phyloP scores from a whole-genome alignment of 768 basidiomycete species.

The Leccinum rimulosum region DNA sequence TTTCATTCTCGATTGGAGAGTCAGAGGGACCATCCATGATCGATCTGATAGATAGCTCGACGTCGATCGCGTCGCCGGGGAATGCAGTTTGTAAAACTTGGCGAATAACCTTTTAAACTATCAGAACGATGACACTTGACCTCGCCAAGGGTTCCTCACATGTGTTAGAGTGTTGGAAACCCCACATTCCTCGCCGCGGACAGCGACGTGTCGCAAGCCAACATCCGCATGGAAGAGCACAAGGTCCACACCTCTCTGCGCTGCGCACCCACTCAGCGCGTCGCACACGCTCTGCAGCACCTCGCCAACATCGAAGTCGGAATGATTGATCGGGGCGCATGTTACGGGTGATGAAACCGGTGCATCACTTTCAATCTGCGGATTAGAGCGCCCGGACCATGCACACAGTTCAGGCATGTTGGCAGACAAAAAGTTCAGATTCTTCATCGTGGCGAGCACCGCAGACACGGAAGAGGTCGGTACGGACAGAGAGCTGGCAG shows the following conservation, averaged over 20 bases:
- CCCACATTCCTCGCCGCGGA: conserved; percentile 82
- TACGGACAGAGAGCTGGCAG: conserved; percentile 82
- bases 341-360: conserved; percentile 18
- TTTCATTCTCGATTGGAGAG: conserved; percentile 25
- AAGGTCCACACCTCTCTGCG: conserved; percentile 83
- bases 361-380: conserved; percentile 17
- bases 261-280: conserved; percentile 78
- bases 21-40: conserved; percentile 24
- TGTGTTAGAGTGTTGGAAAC: conserved; percentile 79
- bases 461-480: conserved; percentile 88
- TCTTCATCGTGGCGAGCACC: conserved; percentile 89
- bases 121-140: conserved; percentile 15
- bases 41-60: conserved; percentile 66
- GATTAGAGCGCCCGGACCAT: conserved; percentile 13
- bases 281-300: conserved; percentile 88
- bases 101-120: conserved; percentile 62
- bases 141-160: conserved; percentile 50
- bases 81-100: conserved; percentile 73
- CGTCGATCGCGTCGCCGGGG: conserved; percentile 78
- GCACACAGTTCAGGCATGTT: conserved; percentile 54
- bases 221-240: conserved; percentile 90
- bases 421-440: conserved; percentile 90
- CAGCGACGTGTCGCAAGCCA: conserved; percentile 81
- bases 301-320: conserved; percentile 91
- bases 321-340: conserved; percentile 23